These are phyloP conservation scores for Fistulifera pelliculosa DNA, from an alignment of 108 stramenopile genomes.

Conservation along the genomic window DNA sequence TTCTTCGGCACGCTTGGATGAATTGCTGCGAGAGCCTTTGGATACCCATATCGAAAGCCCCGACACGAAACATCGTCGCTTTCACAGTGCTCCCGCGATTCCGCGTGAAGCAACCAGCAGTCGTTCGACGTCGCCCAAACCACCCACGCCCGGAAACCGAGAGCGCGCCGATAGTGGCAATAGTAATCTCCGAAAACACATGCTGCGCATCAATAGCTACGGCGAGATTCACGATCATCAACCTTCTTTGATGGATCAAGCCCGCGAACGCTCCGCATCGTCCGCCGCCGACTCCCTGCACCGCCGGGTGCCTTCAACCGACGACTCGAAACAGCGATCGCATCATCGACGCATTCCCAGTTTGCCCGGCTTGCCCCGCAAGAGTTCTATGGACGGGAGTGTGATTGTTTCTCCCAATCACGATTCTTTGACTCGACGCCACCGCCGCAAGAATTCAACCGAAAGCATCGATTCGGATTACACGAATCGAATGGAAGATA, in stretches of 20 bases:
- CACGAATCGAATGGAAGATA: neutral
- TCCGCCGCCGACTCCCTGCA: conserved; percentile 9
- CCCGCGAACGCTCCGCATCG: conserved; percentile 31
- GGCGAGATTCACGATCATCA: conserved; percentile 41
- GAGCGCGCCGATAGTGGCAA: neutral
- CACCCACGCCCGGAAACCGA: neutral
- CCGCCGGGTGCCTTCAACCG: neutral
- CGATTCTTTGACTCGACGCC: neutral
- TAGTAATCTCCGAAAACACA: neutral
- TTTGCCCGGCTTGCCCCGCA: neutral
- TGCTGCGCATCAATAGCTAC: conserved; percentile 32
- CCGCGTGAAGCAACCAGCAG: neutral
- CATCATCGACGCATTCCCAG: neutral
- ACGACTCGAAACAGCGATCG: neutral
- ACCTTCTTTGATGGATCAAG: conserved; percentile 44
- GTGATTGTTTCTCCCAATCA: neutral
- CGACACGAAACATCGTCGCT: conserved; percentile 24
- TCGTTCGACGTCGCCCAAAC: neutral
- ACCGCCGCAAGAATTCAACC: neutral
- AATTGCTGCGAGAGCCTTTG: conserved; percentile 11
- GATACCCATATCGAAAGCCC: neutral
- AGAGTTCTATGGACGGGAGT: neutral
- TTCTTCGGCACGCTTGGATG: conserved; percentile 3
- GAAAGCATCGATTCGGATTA: neutral
- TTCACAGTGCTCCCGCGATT: conserved; percentile 21